Evolutionary conservation across 371 early-diverging fungal species (phyloP), one percentile per base, ranked within the genome.

Genomic region (Mucor irregularis): DNA sequence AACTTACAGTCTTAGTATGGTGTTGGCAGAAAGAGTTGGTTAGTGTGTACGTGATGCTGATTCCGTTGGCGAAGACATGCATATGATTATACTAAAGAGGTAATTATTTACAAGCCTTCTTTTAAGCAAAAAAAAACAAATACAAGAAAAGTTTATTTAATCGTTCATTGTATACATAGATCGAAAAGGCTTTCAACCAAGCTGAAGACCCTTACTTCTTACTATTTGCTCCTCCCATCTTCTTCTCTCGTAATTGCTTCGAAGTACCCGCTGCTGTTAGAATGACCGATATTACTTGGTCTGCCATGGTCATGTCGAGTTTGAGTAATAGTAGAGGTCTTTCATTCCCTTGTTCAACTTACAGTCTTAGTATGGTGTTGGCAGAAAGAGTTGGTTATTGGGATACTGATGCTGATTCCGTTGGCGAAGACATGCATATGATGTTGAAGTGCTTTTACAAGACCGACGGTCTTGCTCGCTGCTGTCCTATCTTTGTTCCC

Each of bases 401-500:
- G 91, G 91, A 91, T 62, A 82, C 85, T n/a, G 84, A 85, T 56
- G 82, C 87, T 7, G 89, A 90, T 69, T 83, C 89, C 19, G 86
- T 90, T 16, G 91, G 90, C 26, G 91, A 91, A 64, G 91, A 91
- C 66, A 81, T 91, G 84, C 91, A 91, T 67, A 91, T 91, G 91
- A 84, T 82, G 77, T 72, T 91, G 24, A 90, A 90, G 64, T 87
- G 87, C 62, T 91, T 86, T 61, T 88, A 86, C 67, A 78, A 80
- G 56, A 88, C 89, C 28, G 76, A 80, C 47, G 89, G 88, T 3
- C 70, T 71, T 21, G 81, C 85, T 14, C 78, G 81, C 31, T 80
- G 83, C 35, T 82, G 78, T 42, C 79, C 88, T 25, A 87, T 91
- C 63, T 87, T 74, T 62, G 86, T 87, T 1, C 91, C 91, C 13